Base-by-base conservation (phyloP, 768 basidiomycete species). In the Paxillus involutus region DNA sequence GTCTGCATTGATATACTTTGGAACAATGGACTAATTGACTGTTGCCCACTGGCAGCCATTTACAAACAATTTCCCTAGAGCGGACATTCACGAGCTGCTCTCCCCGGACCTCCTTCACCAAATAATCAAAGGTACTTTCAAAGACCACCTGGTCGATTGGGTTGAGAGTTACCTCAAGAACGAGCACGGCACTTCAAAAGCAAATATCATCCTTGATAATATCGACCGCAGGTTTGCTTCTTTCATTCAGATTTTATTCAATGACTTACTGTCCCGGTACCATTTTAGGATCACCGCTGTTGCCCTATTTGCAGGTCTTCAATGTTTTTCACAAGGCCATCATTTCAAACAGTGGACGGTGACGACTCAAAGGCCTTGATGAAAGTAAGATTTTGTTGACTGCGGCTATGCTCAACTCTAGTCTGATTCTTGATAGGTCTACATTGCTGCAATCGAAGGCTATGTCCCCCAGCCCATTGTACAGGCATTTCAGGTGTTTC, bases 281-380 rank as follows among this genome's bases (percentile, higher is more conserved):
- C 47, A 26, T 26, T 26, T 26, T 26, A 71, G 68, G 26, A 69
- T 69, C 36, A 57, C 71, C 4, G 64, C 58, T 4, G 67, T 57
- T 0, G 61, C 67, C 3, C 43, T 55, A 1, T 73, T 69, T 45
- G 48, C 70, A 4, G 69, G 65, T 4, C 58, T 72, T 1, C 58
- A 61, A 9, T 55, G 59, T 0, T 73, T 73, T 49, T 62, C 62
- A 13, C 53, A 71, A 35, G 71, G 73, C 3, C 52, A 54, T 26
- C 26, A 26, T 26, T 26, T 26, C 26, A 26, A 26, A 26, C 26
- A 26, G 26, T 26, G 26, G 26, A 74, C 70, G 0, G 71, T 6
- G 64, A 73, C 48, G 68, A 75, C 40, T 75, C 70, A 3, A 75
- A 75, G 33, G 72, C 65, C 0, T 56, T 74, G 6, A 74, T 74